Evolutionary conservation across 1,284 basidiomycete genomes (phyloP).

Genomic region (Moesziomyces sp.): DNA sequence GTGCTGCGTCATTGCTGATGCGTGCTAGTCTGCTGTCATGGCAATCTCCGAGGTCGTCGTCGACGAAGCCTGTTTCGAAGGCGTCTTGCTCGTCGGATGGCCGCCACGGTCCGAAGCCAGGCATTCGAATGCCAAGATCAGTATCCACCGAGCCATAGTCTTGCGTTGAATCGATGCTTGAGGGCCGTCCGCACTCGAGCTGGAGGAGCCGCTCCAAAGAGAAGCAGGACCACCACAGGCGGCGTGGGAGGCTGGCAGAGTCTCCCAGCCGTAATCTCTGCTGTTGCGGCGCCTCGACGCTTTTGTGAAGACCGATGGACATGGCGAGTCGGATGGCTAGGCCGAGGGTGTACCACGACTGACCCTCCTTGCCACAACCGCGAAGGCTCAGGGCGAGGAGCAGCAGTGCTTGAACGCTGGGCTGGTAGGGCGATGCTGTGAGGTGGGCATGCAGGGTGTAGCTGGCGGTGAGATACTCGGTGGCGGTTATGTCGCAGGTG

Average conservation of each 20-base stretch:
- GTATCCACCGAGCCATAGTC: conserved; percentile 2
- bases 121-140: conserved; percentile 1
- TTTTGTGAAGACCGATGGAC: conserved; percentile 17
- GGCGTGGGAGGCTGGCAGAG: conserved; percentile 1
- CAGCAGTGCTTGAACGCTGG: conserved; percentile 13
- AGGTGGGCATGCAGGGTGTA: conserved; percentile 14
- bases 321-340: conserved; percentile 12
- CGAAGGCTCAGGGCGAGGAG: conserved; percentile 11
- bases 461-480: conserved; percentile 6
- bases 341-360: conserved; percentile 13
- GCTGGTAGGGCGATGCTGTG: conserved; percentile 8
- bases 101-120: neutral
- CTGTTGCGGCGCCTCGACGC: neutral
- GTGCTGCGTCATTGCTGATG: neutral
- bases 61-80: neutral
- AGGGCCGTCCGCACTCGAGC: conserved; percentile 14
- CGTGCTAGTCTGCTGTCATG: neutral
- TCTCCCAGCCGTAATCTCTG: neutral
- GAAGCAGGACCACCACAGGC: conserved; percentile 16
- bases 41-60: neutral
- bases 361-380: conserved; percentile 15
- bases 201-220: conserved; percentile 11
- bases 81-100: neutral
- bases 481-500: neutral
- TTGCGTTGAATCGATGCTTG: conserved; percentile 5